Evolutionary conservation across 2,329 filamentous ascomycete genomes (phyloP).

Genomic region (Talaromyces amestolkiae): DNA sequence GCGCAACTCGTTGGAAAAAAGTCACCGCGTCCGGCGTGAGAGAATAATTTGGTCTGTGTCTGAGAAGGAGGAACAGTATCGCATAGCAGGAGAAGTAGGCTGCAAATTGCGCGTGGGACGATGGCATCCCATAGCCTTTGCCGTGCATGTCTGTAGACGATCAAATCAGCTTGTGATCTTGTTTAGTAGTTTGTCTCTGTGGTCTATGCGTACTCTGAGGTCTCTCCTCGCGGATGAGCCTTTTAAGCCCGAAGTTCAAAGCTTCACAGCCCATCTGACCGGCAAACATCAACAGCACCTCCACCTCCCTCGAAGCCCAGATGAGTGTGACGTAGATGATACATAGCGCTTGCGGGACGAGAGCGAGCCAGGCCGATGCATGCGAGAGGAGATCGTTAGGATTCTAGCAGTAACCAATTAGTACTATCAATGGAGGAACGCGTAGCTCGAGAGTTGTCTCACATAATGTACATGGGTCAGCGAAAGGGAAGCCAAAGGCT

Average conservation of each 20-base stretch:
- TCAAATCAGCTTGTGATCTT: slow-evolving; percentile 4
- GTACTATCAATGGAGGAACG: neutral
- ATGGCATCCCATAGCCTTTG: slow-evolving; percentile 97
- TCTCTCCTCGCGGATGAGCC: slow-evolving; percentile 86
- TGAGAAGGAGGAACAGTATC: slow-evolving; percentile 76
- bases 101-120: slow-evolving; percentile 91
- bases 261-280: slow-evolving; percentile 91
- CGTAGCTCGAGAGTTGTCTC: slow-evolving; percentile 30
- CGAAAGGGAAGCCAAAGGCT: slow-evolving; percentile 79
- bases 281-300: slow-evolving; percentile 83
- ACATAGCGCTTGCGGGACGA: slow-evolving; percentile 87
- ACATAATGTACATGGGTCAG: slow-evolving; percentile 97
- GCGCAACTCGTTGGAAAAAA: slow-evolving; percentile 55
- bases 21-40: slow-evolving; percentile 44
- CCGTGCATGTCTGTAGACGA: slow-evolving; percentile 63
- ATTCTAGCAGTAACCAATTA: slow-evolving; percentile 58
- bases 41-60: slow-evolving; percentile 62
- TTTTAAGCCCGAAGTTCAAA: slow-evolving; percentile 84
- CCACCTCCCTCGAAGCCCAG: slow-evolving; percentile 86
- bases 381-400: slow-evolving; percentile 81
- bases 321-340: slow-evolving; percentile 86
- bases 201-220: slow-evolving; percentile 63
- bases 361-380: slow-evolving; percentile 87
- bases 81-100: slow-evolving; percentile 86
- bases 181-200: neutral